These are phyloP conservation scores for Beta macrorhiza DNA, from an alignment of 179 eudicot species.

Conservation along the genomic window DNA sequence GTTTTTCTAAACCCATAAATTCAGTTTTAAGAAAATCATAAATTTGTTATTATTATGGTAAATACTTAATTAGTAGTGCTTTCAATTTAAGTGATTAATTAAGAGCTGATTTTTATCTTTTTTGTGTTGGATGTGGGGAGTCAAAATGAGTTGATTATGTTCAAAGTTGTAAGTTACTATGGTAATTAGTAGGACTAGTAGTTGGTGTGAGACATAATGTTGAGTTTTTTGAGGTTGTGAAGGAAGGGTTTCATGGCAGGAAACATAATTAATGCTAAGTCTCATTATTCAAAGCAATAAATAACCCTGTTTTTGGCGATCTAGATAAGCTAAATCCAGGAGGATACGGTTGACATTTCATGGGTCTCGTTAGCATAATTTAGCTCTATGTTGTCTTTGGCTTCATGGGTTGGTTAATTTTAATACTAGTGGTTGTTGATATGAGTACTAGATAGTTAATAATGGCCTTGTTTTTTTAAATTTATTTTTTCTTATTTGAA, in stretches of 20 bases:
- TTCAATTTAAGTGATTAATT: neutral
- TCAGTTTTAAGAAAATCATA: conserved; percentile 5
- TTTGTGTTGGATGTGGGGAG: neutral
- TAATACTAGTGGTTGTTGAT: no score
- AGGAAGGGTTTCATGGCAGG: conserved; percentile 26
- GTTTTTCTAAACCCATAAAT: conserved; percentile 16
- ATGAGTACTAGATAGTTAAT: no score
- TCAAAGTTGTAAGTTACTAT: conserved; percentile 42
- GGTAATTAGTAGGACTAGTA: neutral
- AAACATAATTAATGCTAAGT: conserved; percentile 28
- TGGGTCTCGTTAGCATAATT: neutral
- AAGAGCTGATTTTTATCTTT: neutral
- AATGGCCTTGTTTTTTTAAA: no score
- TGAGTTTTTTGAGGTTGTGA: conserved; percentile 12
- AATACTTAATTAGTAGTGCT: neutral
- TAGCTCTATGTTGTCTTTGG: neutral
- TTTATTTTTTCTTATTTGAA: no score
- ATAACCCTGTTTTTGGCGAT: conserved; percentile 10
- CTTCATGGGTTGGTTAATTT: no score
- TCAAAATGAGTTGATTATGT: conserved; percentile 23
- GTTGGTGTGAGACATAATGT: conserved; percentile 15
- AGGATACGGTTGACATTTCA: conserved; percentile 14
- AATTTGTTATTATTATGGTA: neutral
- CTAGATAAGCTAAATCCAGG: conserved; percentile 15
- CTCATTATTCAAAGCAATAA: conserved; percentile 24